Base-by-base conservation (phyloP, 2,329 filamentous ascomycete genomes). In the Phialemoniopsis sp. region DNA sequence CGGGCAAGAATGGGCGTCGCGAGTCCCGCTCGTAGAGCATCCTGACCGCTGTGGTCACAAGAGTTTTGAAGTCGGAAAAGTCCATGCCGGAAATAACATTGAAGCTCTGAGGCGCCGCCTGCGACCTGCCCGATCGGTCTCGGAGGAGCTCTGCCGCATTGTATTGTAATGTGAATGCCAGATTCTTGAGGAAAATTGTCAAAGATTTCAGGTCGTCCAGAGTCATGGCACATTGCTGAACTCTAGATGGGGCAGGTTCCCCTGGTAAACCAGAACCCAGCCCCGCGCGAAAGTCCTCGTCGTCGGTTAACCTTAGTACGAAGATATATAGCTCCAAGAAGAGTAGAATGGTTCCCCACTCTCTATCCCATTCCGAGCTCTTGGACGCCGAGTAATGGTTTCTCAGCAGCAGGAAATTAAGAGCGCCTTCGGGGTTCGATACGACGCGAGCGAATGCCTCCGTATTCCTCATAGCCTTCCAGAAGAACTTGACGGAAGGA, bases 301-400 rank as follows among this genome's bases (percentile, higher is more conserved):
- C 93, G 50, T 98, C 93, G 58, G 91, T 95, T 28, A 97, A 80
- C 50, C 93, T 86, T 12, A 97, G 69, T 3, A 96, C 80, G 57
- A 97, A 97, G 3, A 86, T 89, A 57, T 96, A 98, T 1, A 98
- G 75, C 53, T 98, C 93, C 6, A 98, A 73, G 55, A 98, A 97
- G 1, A 98, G 74, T 0, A 97, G 70, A 32, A 95, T 79, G 2
- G 93, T 82, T 14, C 85, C 82, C 93, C 93, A 98, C 56, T 97
- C 89, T 49, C 82, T 76, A 63, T 63, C 70, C 60, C 56, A 71
- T 46, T 49, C 53, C 39, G 57, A 55, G 29, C 59, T 46, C 15
- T 50, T 30, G n/a, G 44, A 32, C 21, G 46, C 26, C 4, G 45
- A 40, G 21, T 38, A 43, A 13, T 43, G 42, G n/a, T 43, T 43